Conservation (phyloP, 345 rosid species). For the Melaleuca alternifolia region DNA sequence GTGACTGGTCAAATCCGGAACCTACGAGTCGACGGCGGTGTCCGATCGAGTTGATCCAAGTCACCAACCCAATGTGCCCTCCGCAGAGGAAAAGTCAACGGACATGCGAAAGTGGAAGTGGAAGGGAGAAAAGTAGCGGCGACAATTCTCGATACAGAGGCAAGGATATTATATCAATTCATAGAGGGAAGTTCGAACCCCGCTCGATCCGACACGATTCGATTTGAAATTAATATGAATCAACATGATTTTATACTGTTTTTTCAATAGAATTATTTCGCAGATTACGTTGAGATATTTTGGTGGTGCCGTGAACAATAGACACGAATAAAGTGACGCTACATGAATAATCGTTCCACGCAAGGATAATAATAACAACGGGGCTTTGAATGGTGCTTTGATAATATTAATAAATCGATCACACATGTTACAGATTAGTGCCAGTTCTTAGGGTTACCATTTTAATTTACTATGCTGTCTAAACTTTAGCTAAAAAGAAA, state of each 20-base stretch:
- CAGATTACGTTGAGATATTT: background rate
- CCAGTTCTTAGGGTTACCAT: background rate
- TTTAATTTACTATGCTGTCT: background rate
- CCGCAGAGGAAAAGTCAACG: no score
- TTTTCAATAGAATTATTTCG: background rate
- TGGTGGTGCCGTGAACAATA: background rate
- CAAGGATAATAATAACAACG: rapidly evolving
- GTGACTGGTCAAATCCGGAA: no score
- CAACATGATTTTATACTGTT: background rate
- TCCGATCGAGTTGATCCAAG: no score
- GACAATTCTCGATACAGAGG: background rate
- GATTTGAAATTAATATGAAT: background rate
- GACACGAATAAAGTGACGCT: background rate
- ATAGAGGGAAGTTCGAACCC: background rate
- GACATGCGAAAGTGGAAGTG: background rate
- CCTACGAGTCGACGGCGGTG: no score
- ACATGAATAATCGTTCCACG: background rate
- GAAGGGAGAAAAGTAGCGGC: background rate
- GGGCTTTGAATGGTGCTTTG: background rate
- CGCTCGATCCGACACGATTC: rapidly evolving
- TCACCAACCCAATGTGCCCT: no score
- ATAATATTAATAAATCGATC: background rate
- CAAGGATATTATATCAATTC: background rate
- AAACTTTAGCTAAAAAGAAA: background rate
- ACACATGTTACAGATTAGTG: background rate